A percentile compares a stretch with the other conserved stretches of the same genome.
Conservation (phyloP, 1,284 basidiomycete species). For the Trichosporon asahii region DNA sequence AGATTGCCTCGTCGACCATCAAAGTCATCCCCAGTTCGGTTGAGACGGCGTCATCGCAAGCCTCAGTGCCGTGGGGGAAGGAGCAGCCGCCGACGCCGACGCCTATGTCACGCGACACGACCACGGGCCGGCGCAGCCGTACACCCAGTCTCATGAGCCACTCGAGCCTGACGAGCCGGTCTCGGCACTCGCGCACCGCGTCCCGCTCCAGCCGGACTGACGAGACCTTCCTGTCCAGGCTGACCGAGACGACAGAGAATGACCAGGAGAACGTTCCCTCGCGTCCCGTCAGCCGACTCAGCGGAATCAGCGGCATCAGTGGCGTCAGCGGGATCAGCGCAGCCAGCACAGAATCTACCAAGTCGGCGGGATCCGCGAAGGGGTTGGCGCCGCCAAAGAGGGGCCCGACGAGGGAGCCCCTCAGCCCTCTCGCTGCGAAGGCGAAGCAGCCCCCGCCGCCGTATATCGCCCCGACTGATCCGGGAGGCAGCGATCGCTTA, state of each 20-base stretch:
- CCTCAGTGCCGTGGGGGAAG: slow-evolving; percentile 16
- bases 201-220: slow-evolving; percentile 6
- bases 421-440: not conserved
- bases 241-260: slow-evolving; percentile 1
- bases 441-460: not conserved
- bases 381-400: not conserved
- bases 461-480: not conserved
- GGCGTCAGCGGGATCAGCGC: not conserved
- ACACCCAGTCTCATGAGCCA: slow-evolving; percentile 1
- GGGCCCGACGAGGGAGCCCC: not conserved
- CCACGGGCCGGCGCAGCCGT: not conserved
- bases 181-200: not conserved
- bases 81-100: slow-evolving; percentile 28
- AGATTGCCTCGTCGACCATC: slow-evolving; percentile 12
- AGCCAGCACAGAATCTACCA: not conserved
- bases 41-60: slow-evolving; percentile 12
- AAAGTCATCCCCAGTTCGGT: slow-evolving; percentile 16
- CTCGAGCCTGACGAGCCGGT: not conserved
- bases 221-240: slow-evolving; percentile 19
- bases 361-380: not conserved
- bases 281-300: not conserved
- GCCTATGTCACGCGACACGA: slow-evolving; percentile 23
- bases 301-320: not conserved
- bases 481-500: not conserved
- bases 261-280: not conserved